Conservation (phyloP, 1,284 basidiomycete genomes). For the Tilletiopsis washingtonensis region DNA sequence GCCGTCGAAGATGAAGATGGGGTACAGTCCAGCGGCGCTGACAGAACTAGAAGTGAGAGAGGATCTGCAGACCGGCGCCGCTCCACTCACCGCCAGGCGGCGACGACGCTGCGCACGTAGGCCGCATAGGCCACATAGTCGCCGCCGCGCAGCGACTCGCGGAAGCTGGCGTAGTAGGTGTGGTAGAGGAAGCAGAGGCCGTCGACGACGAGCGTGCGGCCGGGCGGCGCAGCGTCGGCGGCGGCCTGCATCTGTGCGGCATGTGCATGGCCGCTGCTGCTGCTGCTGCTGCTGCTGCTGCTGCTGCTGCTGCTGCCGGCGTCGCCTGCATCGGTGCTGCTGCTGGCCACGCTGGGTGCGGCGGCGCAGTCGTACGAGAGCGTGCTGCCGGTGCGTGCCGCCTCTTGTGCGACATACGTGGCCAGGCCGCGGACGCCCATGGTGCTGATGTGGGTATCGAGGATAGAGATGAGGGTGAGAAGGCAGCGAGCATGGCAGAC, state of each 20-base stretch:
- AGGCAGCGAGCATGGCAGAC: no score
- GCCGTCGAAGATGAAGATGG: constrained; percentile 38
- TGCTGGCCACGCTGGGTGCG: no score
- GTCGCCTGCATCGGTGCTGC: no score
- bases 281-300: neutral
- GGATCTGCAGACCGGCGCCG: constrained; percentile 15
- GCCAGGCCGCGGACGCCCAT: constrained; percentile 3
- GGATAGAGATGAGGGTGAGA: no score
- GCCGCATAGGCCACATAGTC: constrained; percentile 3
- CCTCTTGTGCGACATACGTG: no score
- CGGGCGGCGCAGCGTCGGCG: no score
- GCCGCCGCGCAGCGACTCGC: constrained; percentile 16
- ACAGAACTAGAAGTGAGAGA: constrained; percentile 41
- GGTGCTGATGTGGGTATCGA: no score
- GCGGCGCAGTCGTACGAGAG: no score
- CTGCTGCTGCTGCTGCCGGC: neutral
- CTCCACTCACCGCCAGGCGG: constrained; percentile 12
- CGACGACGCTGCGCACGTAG: neutral
- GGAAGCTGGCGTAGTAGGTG: constrained; percentile 20
- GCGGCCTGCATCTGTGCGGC: no score
- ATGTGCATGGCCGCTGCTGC: neutral
- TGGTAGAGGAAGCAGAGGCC: constrained; percentile 34
- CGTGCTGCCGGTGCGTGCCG: no score
- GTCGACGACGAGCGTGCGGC: constrained; percentile 35
- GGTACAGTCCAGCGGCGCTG: constrained; percentile 16